These are phyloP conservation scores for Plasmodium vivax DNA, from an alignment of 169 alveolate genomes.

Conservation along the genomic window DNA sequence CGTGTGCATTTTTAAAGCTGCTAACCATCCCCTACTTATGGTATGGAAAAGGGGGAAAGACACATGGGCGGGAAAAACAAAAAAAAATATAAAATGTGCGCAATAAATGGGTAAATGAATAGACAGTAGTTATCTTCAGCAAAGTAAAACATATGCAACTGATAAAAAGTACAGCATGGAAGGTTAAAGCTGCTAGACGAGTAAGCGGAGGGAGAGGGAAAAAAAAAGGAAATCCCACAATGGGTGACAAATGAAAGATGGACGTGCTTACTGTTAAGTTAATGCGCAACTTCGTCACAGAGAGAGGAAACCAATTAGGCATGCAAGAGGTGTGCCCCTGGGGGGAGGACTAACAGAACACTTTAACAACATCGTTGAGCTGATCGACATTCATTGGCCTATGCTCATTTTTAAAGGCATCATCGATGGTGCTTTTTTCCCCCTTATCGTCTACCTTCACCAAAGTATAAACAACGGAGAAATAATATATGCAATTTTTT, in stretches of 20 bases:
- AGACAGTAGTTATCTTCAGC: background rate
- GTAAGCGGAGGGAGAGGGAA: background rate
- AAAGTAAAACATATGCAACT: background rate
- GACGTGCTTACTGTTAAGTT: background rate
- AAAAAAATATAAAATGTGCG: too few relatives aligned
- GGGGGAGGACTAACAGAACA: background rate
- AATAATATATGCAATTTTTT: slow-evolving; percentile 1
- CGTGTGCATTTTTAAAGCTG: background rate
- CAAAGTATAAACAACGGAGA: background rate
- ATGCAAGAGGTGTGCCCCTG: background rate
- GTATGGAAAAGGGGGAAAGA: background rate
- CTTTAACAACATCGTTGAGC: background rate
- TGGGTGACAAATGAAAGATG: background rate
- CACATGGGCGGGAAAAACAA: background rate
- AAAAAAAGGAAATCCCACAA: background rate
- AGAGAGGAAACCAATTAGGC: background rate
- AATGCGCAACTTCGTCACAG: background rate
- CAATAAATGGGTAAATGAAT: background rate
- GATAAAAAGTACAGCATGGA: background rate
- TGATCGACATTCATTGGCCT: background rate
- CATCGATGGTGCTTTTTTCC: background rate
- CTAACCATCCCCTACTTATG: background rate
- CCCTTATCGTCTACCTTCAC: slow-evolving; percentile 4
- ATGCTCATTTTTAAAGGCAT: background rate
- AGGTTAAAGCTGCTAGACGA: background rate